A percentile compares a stretch with the other conserved stretches of the same genome.
Evolutionary conservation across 768 basidiomycete species (phyloP).

Genomic region (Crepidotus variabilis): DNA sequence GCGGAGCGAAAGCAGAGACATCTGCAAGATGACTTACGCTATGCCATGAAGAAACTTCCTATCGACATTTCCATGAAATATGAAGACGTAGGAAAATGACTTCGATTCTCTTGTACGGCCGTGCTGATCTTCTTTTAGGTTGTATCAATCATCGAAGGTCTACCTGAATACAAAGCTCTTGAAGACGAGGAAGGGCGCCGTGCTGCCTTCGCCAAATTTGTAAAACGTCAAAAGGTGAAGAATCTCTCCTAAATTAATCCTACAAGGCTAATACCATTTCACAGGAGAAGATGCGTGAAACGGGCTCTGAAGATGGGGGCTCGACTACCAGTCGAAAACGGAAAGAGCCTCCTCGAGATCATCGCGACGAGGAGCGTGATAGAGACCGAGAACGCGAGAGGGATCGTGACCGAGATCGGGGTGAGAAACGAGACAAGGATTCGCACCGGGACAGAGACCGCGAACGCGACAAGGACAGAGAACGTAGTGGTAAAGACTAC

Average conservation of each 20-base stretch:
- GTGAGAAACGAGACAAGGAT: constrained; percentile 18
- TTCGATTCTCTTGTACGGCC: not conserved
- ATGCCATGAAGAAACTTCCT: constrained; percentile 88
- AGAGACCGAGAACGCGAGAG: constrained; percentile 38
- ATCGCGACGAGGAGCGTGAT: constrained; percentile 43
- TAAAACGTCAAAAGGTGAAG: constrained; percentile 84
- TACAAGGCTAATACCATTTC: not conserved
- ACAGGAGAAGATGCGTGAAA: constrained; percentile 75
- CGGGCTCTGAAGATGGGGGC: constrained; percentile 79
- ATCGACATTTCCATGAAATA: constrained; percentile 73
- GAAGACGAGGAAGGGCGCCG: constrained; percentile 85
- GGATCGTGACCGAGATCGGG: constrained; percentile 33
- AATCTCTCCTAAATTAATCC: constrained; percentile 1
- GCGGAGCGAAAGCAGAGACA: constrained; percentile 82
- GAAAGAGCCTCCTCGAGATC: constrained; percentile 65
- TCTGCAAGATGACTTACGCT: constrained; percentile 92
- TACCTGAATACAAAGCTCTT: constrained; percentile 83
- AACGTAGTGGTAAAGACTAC: constrained; percentile 23
- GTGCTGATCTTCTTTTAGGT: constrained; percentile 36
- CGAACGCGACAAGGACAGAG: constrained; percentile 29
- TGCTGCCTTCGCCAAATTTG: constrained; percentile 81
- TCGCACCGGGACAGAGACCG: constrained; percentile 27
- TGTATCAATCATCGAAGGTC: constrained; percentile 71
- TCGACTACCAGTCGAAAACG: constrained; percentile 78
- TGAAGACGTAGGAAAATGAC: constrained; percentile 60